These are phyloP conservation scores for Aschersonia sp. DNA, from an alignment of 2,329 filamentous ascomycete species.

Conservation along the genomic window DNA sequence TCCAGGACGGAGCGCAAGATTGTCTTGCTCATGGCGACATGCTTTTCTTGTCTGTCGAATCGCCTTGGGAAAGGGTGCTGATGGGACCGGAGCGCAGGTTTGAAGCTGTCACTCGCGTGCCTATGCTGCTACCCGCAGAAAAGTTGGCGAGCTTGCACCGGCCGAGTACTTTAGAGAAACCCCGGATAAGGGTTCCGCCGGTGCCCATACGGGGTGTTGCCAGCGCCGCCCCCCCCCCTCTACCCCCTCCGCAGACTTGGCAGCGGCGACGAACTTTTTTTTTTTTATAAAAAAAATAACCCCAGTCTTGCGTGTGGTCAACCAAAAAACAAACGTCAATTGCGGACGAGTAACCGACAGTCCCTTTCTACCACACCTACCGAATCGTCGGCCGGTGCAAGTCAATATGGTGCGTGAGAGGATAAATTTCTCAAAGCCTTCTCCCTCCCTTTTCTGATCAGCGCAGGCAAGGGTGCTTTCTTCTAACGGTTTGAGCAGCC, in stretches of 20 bases:
- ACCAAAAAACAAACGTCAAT: neutral
- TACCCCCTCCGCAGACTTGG: neutral
- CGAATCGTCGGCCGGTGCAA: neutral
- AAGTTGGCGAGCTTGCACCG: too few relatives aligned
- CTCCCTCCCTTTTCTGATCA: too few relatives aligned
- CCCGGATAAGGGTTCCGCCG: constrained; percentile 21
- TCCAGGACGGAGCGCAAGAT: constrained; percentile 50
- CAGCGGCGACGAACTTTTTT: too few relatives aligned
- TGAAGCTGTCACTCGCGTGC: too few relatives aligned
- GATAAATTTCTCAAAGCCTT: too few relatives aligned
- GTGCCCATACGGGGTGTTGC: constrained; percentile 7
- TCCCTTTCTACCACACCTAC: too few relatives aligned
- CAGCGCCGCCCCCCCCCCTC: constrained; percentile 1
- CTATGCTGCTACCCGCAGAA: too few relatives aligned
- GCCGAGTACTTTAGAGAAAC: neutral
- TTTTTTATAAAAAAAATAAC: too few relatives aligned
- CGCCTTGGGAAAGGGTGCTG: too few relatives aligned
- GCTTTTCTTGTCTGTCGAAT: neutral
- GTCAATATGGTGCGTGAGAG: constrained; percentile 3
- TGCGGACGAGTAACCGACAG: neutral
- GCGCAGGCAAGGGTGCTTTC: neutral
- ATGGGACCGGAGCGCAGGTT: too few relatives aligned
- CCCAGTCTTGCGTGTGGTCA: too few relatives aligned
- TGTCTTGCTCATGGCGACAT: constrained; percentile 36
- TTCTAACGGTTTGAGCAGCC: constrained; percentile 32